These are phyloP conservation scores for Lyophyllum atratum DNA, from an alignment of 768 basidiomycete species.

Conservation along the genomic window DNA sequence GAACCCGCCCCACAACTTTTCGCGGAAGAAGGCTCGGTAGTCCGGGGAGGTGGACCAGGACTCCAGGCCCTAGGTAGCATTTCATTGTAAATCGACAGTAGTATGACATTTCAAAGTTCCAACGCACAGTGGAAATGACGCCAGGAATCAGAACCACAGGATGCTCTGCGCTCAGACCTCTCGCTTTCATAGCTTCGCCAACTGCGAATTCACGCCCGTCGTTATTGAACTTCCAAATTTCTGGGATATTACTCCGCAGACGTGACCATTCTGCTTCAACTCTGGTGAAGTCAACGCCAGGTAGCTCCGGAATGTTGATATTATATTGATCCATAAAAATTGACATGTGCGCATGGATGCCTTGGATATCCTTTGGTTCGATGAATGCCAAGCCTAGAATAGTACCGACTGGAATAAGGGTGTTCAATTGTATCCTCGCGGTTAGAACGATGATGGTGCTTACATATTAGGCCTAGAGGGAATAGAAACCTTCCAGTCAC, in stretches of 20 bases:
- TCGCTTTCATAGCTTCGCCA: slow-evolving; percentile 65
- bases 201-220: slow-evolving; percentile 82
- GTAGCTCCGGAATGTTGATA: slow-evolving; percentile 60
- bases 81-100: neutral
- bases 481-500: slow-evolving; percentile 62
- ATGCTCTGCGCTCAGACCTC: slow-evolving; percentile 67
- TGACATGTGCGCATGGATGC: slow-evolving; percentile 67
- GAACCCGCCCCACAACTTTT: slow-evolving; percentile 79
- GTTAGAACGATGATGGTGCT: slow-evolving; percentile 1
- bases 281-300: slow-evolving; percentile 65
- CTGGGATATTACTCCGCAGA: slow-evolving; percentile 69
- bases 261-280: slow-evolving; percentile 74
- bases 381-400: slow-evolving; percentile 65
- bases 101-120: neutral
- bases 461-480: slow-evolving; percentile 66
- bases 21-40: slow-evolving; percentile 88
- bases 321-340: slow-evolving; percentile 74
- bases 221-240: slow-evolving; percentile 79
- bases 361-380: slow-evolving; percentile 65
- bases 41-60: slow-evolving; percentile 92
- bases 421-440: slow-evolving; percentile 3
- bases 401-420: slow-evolving; percentile 53
- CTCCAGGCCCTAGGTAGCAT: slow-evolving; percentile 64
- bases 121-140: slow-evolving; percentile 79
- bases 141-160: slow-evolving; percentile 90